Evolutionary conservation across 2,329 filamentous ascomycete genomes (phyloP), one percentile per base, ranked within the genome.

Genomic region (Xylariomycetidae sp.): DNA sequence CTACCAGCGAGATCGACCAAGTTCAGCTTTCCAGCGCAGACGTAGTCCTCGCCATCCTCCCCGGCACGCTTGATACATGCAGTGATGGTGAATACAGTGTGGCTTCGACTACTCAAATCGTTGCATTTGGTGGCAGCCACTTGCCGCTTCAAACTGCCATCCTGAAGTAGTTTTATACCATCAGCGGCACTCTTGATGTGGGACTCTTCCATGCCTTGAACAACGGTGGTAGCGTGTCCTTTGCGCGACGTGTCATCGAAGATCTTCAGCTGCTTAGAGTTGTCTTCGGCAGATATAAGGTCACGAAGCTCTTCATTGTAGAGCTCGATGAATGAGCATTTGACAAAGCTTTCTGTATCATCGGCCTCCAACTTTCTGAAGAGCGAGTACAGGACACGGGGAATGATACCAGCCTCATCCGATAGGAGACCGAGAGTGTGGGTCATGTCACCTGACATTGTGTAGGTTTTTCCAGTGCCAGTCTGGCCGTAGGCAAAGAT

Each of bases 61-160:
- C 78, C 77, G 1, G 77, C 77, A 41, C 83, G 81, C 60, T 94
- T 95, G 52, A 88, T 82, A 54, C 89, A 87, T 1, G 89, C 85
- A 1, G 90, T 95, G 39, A 98, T 85, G 6, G 92, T 96, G 55
- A 98, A 98, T 15, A 98, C 84, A 0, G 92, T 98, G 56, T 98
- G 93, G 65, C 89, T 95, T 58, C 92, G 80, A 50, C 89, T 95
- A 61, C 89, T 95, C 35, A 96, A 76, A 51, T 98, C 92, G 58
- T 98, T 98, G 74, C 92, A 98, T 61, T 96, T 96, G n/a, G 92
- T 98, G 4, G 93, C 88, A 5, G 92, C 93, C n/a, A 98, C 92
- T 60, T 98, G 92, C 31, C 92, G 83, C 61, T 89, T 94, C 63
- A 92, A 73, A 59, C 88, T 95, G 42, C 92, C 93, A 43, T 82